Evolutionary conservation across 2,329 filamentous ascomycete species (phyloP).

Genomic region (Exophiala xenobiotica): DNA sequence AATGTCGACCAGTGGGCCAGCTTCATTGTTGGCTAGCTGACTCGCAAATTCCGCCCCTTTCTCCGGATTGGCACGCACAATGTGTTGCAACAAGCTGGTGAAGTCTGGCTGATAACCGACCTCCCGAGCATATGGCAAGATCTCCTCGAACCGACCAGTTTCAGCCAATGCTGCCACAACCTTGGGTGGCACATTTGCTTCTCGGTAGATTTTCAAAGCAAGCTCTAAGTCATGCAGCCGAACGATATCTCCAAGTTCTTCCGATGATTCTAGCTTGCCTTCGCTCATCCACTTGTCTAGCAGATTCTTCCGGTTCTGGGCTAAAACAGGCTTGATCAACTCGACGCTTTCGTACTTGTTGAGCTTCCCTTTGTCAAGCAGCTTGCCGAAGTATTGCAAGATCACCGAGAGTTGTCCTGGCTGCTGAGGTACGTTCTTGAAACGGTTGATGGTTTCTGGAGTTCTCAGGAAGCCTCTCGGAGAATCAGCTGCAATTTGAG

Average conservation of each 20-base stretch:
- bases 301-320: conserved; percentile 91
- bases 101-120: conserved; percentile 93
- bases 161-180: conserved; percentile 94
- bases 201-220: conserved; percentile 84
- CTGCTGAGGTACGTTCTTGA: conserved; percentile 80
- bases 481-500: conserved; percentile 94
- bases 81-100: conserved; percentile 86
- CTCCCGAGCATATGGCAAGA: conserved; percentile 83
- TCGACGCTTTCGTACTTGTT: conserved; percentile 95
- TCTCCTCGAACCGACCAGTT: conserved; percentile 95
- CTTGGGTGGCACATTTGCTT: conserved; percentile 88
- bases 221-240: conserved; percentile 84
- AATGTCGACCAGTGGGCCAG: conserved; percentile 83
- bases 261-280: conserved; percentile 92
- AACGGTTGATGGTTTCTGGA: conserved; percentile 89
- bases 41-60: conserved; percentile 94
- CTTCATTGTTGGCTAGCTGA: conserved; percentile 85
- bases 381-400: conserved; percentile 95
- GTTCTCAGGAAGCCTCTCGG: conserved; percentile 94
- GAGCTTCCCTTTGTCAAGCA: conserved; percentile 89
- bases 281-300: conserved; percentile 98
- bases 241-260: conserved; percentile 93
- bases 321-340: conserved; percentile 85
- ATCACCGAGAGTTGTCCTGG: conserved; percentile 82
- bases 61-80: conserved; percentile 85